Conservation (phyloP, 345 rosid species). For the Kernera saxatilis region DNA sequence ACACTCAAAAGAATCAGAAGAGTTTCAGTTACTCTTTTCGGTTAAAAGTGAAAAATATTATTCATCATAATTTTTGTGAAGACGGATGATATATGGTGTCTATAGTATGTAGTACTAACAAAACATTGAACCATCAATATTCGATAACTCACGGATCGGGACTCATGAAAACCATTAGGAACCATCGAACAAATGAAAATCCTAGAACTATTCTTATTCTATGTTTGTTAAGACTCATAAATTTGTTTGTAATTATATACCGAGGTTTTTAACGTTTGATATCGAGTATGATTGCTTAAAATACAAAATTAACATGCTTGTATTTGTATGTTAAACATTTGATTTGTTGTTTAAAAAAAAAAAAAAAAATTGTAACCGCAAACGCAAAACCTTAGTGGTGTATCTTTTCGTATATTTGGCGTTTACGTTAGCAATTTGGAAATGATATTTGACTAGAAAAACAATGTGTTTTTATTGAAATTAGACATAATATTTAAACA, state of each 20-base stretch:
- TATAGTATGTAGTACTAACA: background rate
- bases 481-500: background rate
- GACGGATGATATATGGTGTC: background rate
- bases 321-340: background rate
- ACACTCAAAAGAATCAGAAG: constrained; percentile 21
- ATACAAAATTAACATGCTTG: background rate
- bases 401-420: background rate
- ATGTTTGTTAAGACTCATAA: background rate
- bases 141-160: constrained; percentile 18
- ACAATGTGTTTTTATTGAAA: background rate
- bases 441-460: background rate
- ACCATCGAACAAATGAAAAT: background rate
- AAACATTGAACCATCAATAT: constrained; percentile 17
- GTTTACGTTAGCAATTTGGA: background rate
- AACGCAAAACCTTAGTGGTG: background rate
- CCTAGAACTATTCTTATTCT: background rate
- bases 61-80: constrained; percentile 5
- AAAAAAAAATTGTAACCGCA: background rate
- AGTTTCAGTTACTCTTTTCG: constrained; percentile 28
- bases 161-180: background rate
- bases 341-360: background rate
- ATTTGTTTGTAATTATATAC: background rate
- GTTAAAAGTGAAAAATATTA: constrained; percentile 16
- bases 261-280: background rate
- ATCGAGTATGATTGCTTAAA: background rate